A percentile compares a stretch with the other conserved stretches of the same genome.
These are phyloP conservation scores for Silene conica DNA, from an alignment of 148 eudicot genomes.

Conservation along the genomic window DNA sequence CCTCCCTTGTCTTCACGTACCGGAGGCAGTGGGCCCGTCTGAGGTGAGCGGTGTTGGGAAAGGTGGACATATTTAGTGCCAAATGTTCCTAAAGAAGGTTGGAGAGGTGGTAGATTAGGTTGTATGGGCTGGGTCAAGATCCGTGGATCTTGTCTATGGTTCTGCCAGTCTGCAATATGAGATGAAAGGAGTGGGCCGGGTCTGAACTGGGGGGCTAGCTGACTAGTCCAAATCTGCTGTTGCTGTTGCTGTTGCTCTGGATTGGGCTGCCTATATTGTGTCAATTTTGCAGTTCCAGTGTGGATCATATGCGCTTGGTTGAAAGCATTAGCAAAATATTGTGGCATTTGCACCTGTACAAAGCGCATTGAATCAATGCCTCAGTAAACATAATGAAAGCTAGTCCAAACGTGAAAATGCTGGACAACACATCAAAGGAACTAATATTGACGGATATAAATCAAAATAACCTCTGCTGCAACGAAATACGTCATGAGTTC, in stretches of 20 bases:
- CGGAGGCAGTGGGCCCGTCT: slow-evolving; percentile 26
- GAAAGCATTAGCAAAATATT: slow-evolving; percentile 29
- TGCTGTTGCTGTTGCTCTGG: slow-evolving; percentile 30
- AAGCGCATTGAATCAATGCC: slow-evolving; percentile 5
- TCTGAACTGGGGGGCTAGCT: slow-evolving; percentile 39
- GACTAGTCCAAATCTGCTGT: slow-evolving; percentile 38
- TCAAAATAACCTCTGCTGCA: background rate
- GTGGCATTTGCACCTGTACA: slow-evolving; percentile 31
- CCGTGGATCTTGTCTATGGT: slow-evolving; percentile 29
- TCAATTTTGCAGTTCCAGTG: slow-evolving; percentile 16
- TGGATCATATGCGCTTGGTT: slow-evolving; percentile 20
- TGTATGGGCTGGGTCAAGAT: slow-evolving; percentile 27
- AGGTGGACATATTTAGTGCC: slow-evolving; percentile 34
- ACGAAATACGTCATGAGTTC: background rate
- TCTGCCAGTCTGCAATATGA: slow-evolving; percentile 42
- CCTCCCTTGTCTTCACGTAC: slow-evolving; percentile 28
- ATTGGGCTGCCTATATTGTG: slow-evolving; percentile 26
- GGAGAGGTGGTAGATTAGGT: slow-evolving; percentile 24
- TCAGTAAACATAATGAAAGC: background rate
- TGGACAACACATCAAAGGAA: background rate
- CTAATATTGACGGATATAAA: background rate
- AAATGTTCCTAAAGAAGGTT: slow-evolving; percentile 29
- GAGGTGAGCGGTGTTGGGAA: slow-evolving; percentile 32
- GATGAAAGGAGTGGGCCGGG: slow-evolving; percentile 27
- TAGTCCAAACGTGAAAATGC: background rate